Percentiles rank a stretch among this genome's conserved stretches.
Conservation (phyloP, 495 filamentous ascomycete genomes). For the Lasiosphaeris hirsuta region DNA sequence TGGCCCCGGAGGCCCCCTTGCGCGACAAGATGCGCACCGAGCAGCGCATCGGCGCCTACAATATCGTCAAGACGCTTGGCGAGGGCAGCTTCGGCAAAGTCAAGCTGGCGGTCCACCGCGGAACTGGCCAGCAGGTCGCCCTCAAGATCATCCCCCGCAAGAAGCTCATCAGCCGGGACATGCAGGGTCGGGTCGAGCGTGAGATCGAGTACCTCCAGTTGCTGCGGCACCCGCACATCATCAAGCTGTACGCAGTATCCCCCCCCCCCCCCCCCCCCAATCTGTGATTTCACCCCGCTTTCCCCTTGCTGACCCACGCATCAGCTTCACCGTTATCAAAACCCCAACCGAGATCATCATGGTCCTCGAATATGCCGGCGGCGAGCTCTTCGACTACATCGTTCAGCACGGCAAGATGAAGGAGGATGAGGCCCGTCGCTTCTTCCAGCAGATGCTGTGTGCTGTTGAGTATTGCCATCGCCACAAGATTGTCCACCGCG, state of each 20-base stretch:
- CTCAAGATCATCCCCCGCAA: constrained; percentile 95
- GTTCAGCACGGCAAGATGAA: constrained; percentile 85
- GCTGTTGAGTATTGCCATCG: constrained; percentile 98
- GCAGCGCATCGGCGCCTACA: constrained; percentile 85
- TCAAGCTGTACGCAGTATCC: constrained; percentile 73
- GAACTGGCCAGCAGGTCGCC: constrained; percentile 89
- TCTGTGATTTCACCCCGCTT: too few species aligned
- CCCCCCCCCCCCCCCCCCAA: too few species aligned
- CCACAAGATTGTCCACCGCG: constrained; percentile 97
- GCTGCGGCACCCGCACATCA: constrained; percentile 94
- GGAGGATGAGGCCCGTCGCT: constrained; percentile 85
- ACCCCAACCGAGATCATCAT: constrained; percentile 93
- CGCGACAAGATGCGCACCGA: constrained; percentile 54
- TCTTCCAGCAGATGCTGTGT: constrained; percentile 99
- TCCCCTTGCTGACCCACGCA: not conserved
- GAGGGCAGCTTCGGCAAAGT: constrained; percentile 99
- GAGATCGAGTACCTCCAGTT: constrained; percentile 98
- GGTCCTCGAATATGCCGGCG: constrained; percentile 96
- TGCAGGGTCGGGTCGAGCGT: constrained; percentile 94
- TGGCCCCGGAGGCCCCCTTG: constrained; percentile 27
- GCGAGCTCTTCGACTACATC: constrained; percentile 96
- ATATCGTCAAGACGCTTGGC: constrained; percentile 83
- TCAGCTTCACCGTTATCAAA: constrained; percentile 91
- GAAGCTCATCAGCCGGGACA: constrained; percentile 92
- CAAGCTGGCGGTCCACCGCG: constrained; percentile 87